Base-by-base conservation (phyloP, 768 basidiomycete genomes). In the Xerocomus brunneocitrinus region DNA sequence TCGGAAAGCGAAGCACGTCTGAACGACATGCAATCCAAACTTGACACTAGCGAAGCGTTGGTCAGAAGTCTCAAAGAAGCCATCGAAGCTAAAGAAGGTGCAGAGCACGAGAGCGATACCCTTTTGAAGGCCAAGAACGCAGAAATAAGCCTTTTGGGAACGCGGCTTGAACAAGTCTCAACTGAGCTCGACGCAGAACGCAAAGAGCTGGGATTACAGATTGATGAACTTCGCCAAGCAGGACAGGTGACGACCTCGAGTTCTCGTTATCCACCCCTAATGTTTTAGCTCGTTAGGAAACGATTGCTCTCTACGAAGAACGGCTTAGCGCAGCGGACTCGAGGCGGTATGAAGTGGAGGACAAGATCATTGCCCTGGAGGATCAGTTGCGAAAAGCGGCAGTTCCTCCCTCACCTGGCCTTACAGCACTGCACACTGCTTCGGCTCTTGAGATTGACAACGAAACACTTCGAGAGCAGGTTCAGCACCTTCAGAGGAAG, bases 361-460 rank as follows among this genome's bases (percentile, higher is more conserved):
- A 82, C 44, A 77, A 75, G 32, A 73, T 89, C 47, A 71, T 79
- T 10, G 63, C 72, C 0, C 72, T 91, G 8, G 85, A 91, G 62
- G 78, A 79, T 28, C 75, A 78, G 56, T 67, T 72, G 8, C 64
- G 68, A 54, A 67, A 67, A 24, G 58, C 59, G 13, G 54, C 67
- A 12, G 61, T 56, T 46, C 67, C 71, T 25, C 62, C 64, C 16
- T 71, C 75, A 45, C 67, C 77, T 34, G 54, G 66, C 35, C 65
- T 73, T 4, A 57, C 64, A 8, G 66, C 73, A 2, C 71, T 70
- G 7, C 73, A 74, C 27, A 75, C 80, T 4, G 71, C 81, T 5
- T 85, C 91, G 8, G 95, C 94, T 0, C 80, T 85, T 3, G 84
- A 92, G 64, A 98, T 99, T 58, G 95, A 99, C 69, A 98, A 98